Percentiles rank a stretch among this genome's conserved stretches.
phyloP scores from a whole-genome alignment of 345 rosid genomes.

The Aquilaria malaccensis region DNA sequence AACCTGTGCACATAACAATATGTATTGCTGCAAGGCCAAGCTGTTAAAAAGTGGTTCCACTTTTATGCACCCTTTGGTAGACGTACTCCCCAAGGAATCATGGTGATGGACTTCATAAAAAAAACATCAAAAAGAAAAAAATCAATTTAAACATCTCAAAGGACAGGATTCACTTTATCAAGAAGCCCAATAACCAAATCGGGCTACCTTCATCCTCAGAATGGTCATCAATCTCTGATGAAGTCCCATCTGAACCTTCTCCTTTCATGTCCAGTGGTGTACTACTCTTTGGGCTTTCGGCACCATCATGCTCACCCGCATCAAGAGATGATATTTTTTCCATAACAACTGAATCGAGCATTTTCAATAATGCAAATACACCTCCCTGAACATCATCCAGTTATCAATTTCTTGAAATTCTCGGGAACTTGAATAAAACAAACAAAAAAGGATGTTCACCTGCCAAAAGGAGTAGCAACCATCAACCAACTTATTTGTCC shows the following conservation, averaged over 20 bases:
- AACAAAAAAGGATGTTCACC: constrained; percentile 34
- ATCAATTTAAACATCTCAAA: not conserved
- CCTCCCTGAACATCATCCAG: constrained; percentile 54
- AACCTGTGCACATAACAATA: constrained; percentile 84
- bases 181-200: not conserved
- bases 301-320: constrained; percentile 23
- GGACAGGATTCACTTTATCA: constrained; percentile 4
- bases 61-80: constrained; percentile 21
- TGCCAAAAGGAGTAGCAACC: constrained; percentile 99
- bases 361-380: constrained; percentile 56
- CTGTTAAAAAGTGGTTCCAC: constrained; percentile 57
- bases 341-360: constrained; percentile 21
- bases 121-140: not conserved
- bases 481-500: constrained; percentile 94
- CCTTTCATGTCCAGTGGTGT: constrained; percentile 31
- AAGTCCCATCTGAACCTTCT: constrained; percentile 28
- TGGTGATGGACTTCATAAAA: constrained; percentile 20
- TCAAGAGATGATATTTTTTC: constrained; percentile 13
- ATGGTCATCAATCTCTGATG: constrained; percentile 25
- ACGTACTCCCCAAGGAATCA: constrained; percentile 22
- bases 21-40: constrained; percentile 76
- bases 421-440: constrained; percentile 8
- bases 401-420: constrained; percentile 6
- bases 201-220: constrained; percentile 29
- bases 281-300: constrained; percentile 19